Conservation (phyloP, 2,329 filamentous ascomycete species). For the Canariomyces notabilis region DNA sequence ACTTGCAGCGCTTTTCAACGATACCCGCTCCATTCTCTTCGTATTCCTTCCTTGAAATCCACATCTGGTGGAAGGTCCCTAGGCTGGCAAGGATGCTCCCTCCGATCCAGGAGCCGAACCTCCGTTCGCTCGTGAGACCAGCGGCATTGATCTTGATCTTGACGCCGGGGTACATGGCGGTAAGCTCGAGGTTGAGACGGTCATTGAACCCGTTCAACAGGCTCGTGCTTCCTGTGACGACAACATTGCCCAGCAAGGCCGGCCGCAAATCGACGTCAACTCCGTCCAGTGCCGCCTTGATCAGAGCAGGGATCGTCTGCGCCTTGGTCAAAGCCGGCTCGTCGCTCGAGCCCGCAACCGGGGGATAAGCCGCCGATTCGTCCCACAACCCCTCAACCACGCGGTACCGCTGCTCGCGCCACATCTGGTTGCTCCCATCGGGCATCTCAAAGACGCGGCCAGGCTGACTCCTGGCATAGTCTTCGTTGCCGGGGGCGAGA, state of each 20-base stretch:
- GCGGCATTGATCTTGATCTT: constrained; percentile 85
- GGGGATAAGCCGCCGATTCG: constrained; percentile 63
- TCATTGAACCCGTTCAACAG: constrained; percentile 90
- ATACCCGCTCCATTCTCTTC: constrained; percentile 88
- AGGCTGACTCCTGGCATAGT: constrained; percentile 65
- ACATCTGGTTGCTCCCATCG: constrained; percentile 93
- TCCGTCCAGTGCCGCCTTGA: constrained; percentile 68
- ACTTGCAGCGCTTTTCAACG: constrained; percentile 96
- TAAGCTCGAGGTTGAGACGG: constrained; percentile 78
- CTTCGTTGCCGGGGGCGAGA: constrained; percentile 63
- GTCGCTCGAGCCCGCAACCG: constrained; percentile 36
- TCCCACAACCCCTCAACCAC: constrained; percentile 90
- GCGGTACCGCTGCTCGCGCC: constrained; percentile 80
- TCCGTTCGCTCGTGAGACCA: constrained; percentile 78
- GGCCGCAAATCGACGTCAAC: constrained; percentile 87
- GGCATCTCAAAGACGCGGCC: constrained; percentile 95
- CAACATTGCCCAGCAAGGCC: constrained; percentile 79
- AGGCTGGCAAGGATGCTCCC: constrained; percentile 92
- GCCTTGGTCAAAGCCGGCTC: constrained; percentile 53
- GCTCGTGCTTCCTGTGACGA: constrained; percentile 84
- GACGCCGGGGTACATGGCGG: constrained; percentile 73
- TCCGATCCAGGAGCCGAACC: constrained; percentile 93
- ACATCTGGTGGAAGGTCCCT: constrained; percentile 99
- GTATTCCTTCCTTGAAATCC: constrained; percentile 96
- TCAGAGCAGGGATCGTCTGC: constrained; percentile 78